These are phyloP conservation scores for Apiotrichum siamense DNA, from an alignment of 1,284 basidiomycete genomes.

Conservation along the genomic window DNA sequence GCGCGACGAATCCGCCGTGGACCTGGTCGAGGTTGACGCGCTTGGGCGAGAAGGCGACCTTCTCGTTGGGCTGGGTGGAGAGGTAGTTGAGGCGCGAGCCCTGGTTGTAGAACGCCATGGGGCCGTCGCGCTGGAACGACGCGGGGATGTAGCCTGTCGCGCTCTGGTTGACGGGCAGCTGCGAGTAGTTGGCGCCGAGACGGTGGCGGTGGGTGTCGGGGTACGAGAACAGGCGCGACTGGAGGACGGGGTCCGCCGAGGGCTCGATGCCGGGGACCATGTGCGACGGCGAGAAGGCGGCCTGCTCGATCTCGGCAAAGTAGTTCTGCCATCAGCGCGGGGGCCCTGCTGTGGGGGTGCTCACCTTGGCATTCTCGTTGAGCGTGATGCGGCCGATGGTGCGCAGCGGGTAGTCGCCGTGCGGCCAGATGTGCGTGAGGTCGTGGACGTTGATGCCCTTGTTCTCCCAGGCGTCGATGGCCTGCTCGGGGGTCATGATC, in stretches of 20 bases:
- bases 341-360: neutral
- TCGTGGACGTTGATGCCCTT: slow-evolving; percentile 57
- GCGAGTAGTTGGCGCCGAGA: slow-evolving; percentile 65
- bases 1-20: slow-evolving; percentile 71
- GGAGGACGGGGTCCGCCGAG: slow-evolving; percentile 81
- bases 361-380: slow-evolving; percentile 66
- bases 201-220: slow-evolving; percentile 86
- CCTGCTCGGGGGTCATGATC: slow-evolving; percentile 83
- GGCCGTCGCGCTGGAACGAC: slow-evolving; percentile 68
- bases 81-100: slow-evolving; percentile 80
- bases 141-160: slow-evolving; percentile 56
- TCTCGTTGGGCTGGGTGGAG: slow-evolving; percentile 54
- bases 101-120: slow-evolving; percentile 64
- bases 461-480: slow-evolving; percentile 67
- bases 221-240: slow-evolving; percentile 90
- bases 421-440: slow-evolving; percentile 85
- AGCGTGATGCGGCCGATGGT: slow-evolving; percentile 78
- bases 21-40: slow-evolving; percentile 37
- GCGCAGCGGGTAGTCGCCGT: slow-evolving; percentile 76
- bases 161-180: slow-evolving; percentile 83
- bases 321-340: slow-evolving; percentile 25
- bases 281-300: slow-evolving; percentile 62
- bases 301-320: slow-evolving; percentile 70
- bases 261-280: slow-evolving; percentile 80
- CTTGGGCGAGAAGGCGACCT: slow-evolving; percentile 31